These are phyloP conservation scores for Stellera chamaejasme DNA, from an alignment of 345 rosid genomes.

Conservation along the genomic window DNA sequence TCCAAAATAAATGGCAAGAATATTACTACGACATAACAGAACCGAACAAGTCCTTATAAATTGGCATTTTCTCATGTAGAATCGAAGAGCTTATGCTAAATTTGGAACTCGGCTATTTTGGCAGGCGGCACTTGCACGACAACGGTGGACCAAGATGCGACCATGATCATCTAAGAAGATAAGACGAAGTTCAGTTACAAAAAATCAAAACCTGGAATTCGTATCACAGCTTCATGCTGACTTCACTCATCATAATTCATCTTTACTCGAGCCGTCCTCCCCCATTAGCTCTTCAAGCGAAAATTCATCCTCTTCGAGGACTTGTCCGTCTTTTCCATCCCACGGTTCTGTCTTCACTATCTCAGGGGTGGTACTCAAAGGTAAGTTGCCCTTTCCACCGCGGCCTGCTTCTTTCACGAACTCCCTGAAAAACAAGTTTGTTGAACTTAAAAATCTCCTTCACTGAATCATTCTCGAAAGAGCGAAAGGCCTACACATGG, in stretches of 20 bases:
- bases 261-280: slow-evolving; percentile 41
- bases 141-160: too few relatives aligned
- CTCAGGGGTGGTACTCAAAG: slow-evolving; percentile 48
- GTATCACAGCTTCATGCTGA: too few relatives aligned
- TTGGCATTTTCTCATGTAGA: too few relatives aligned
- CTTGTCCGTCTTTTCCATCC: slow-evolving; percentile 88
- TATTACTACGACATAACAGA: background rate
- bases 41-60: too few relatives aligned
- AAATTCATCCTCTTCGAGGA: slow-evolving; percentile 81
- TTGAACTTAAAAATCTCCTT: slow-evolving; percentile 1
- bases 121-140: too few relatives aligned
- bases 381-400: slow-evolving; percentile 96
- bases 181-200: too few relatives aligned
- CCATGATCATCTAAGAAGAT: too few relatives aligned
- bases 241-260: slow-evolving; percentile 37
- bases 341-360: slow-evolving; percentile 65
- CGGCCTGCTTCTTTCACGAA: slow-evolving; percentile 83
- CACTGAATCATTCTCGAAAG: background rate
- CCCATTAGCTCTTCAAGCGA: slow-evolving; percentile 95
- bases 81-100: too few relatives aligned
- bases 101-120: too few relatives aligned
- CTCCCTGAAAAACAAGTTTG: slow-evolving; percentile 39
- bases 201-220: too few relatives aligned
- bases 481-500: background rate
- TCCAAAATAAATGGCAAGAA: background rate